Percentiles rank a stretch among this genome's conserved stretches.
Evolutionary conservation across 805 yeast species (phyloP).

Genomic region (Nakazawaea sp.): DNA sequence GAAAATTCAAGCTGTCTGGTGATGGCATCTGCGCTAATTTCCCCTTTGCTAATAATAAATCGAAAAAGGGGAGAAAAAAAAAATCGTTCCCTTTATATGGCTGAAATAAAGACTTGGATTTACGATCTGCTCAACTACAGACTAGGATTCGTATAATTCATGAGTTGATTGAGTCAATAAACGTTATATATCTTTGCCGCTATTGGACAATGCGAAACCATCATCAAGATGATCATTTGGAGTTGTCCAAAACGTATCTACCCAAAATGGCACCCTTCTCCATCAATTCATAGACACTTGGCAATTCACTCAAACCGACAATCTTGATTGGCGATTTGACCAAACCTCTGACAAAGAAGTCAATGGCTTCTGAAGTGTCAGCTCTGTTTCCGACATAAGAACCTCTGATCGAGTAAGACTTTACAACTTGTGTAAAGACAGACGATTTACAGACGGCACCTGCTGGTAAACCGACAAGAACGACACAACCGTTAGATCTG

Average conservation of each 20-base stretch:
- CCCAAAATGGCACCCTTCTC: constrained; percentile 58
- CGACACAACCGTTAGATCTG: constrained; percentile 55
- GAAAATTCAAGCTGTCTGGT: too few relatives aligned
- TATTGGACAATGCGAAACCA: too few relatives aligned
- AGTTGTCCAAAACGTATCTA: constrained; percentile 56
- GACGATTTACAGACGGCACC: constrained; percentile 65
- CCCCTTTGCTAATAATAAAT: too few relatives aligned
- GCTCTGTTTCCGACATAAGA: constrained; percentile 88
- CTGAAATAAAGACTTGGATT: too few relatives aligned
- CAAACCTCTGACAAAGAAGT: constrained; percentile 61
- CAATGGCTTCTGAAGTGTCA: constrained; percentile 73
- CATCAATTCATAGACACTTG: constrained; percentile 43
- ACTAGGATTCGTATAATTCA: too few relatives aligned
- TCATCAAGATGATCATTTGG: constrained; percentile 21
- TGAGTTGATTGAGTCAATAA: too few relatives aligned
- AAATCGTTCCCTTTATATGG: too few relatives aligned
- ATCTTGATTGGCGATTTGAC: constrained; percentile 56
- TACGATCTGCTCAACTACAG: too few relatives aligned
- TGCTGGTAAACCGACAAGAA: constrained; percentile 68
- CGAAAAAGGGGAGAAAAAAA: too few relatives aligned
- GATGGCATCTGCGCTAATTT: too few relatives aligned
- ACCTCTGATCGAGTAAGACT: constrained; percentile 66
- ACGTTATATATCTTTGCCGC: too few relatives aligned
- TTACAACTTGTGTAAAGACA: constrained; percentile 70
- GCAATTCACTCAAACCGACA: constrained; percentile 46